phyloP scores from a whole-genome alignment of 2,329 filamentous ascomycete species.

The Fusarium heterosporum region DNA sequence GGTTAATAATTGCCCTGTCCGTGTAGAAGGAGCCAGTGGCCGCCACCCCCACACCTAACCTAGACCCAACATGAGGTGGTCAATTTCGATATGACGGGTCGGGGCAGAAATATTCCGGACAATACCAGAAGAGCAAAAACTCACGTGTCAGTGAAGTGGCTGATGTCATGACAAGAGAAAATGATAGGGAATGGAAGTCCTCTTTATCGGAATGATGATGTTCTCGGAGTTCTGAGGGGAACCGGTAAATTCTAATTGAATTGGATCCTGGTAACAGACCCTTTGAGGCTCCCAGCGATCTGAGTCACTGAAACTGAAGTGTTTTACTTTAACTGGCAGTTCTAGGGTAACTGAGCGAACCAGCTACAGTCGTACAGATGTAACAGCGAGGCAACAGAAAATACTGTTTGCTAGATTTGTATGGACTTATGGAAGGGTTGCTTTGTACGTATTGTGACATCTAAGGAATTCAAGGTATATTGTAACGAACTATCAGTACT shows the following conservation, averaged over 20 bases:
- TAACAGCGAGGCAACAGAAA: too few relatives aligned
- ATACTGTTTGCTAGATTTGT: too few relatives aligned
- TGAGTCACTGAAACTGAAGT: too few relatives aligned
- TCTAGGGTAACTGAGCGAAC: not conserved
- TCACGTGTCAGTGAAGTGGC: constrained; percentile 38
- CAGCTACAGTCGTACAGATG: too few relatives aligned
- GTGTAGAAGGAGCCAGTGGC: constrained; percentile 37
- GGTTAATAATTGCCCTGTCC: constrained; percentile 39
- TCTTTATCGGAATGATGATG: not conserved
- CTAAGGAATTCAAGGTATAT: too few relatives aligned
- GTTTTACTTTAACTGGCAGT: not conserved
- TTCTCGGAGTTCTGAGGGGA: not conserved
- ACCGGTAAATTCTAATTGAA: too few relatives aligned
- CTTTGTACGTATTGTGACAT: too few relatives aligned
- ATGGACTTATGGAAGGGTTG: too few relatives aligned
- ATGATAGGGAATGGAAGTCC: accelerated
- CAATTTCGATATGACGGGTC: not conserved
- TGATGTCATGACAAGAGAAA: constrained; percentile 41
- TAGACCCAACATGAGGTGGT: constrained; percentile 8
- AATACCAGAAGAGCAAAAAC: not conserved
- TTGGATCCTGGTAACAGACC: too few relatives aligned
- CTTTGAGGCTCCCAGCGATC: too few relatives aligned
- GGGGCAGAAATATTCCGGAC: constrained; percentile 30
- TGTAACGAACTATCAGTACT: too few relatives aligned
- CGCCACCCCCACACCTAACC: constrained; percentile 36